Evolutionary conservation across 768 basidiomycete genomes (phyloP).

Genomic region (Mycena epipterygia): DNA sequence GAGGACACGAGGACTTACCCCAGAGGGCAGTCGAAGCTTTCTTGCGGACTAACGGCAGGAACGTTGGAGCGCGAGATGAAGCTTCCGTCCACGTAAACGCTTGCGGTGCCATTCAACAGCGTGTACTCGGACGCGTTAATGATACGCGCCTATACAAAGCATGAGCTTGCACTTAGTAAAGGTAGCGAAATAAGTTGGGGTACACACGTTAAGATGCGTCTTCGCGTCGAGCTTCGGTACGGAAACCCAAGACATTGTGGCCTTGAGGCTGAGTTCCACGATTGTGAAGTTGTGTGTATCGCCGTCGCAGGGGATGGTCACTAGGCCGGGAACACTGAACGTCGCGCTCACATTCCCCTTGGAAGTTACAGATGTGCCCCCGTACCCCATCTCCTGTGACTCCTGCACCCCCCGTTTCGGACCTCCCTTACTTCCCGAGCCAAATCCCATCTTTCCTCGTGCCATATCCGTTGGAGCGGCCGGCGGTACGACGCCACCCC

Average conservation of each 20-base stretch:
- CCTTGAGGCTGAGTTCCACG: constrained; percentile 50
- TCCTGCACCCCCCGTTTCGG: too few species aligned
- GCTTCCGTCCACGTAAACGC: constrained; percentile 68
- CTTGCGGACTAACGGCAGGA: constrained; percentile 56
- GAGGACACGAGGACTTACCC: constrained; percentile 48
- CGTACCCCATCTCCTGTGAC: neutral
- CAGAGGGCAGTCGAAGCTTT: constrained; percentile 60
- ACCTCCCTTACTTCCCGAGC: neutral
- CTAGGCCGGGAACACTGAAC: constrained; percentile 56
- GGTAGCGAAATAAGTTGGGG: neutral
- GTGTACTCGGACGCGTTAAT: constrained; percentile 69
- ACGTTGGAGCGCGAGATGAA: constrained; percentile 65
- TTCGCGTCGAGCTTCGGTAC: constrained; percentile 56
- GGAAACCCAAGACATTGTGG: constrained; percentile 57
- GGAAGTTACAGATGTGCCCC: constrained; percentile 46
- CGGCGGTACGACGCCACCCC: neutral
- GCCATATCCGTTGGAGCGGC: neutral
- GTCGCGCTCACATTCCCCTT: constrained; percentile 58
- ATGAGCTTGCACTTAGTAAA: neutral
- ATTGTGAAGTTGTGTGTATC: constrained; percentile 58
- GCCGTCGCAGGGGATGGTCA: constrained; percentile 57
- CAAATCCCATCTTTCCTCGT: neutral
- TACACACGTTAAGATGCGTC: constrained; percentile 54
- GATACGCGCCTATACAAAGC: constrained; percentile 56
- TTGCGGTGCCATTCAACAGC: constrained; percentile 61